Evolutionary conservation across 2,329 filamentous ascomycete genomes (phyloP).

Genomic region (Beauveria rudraprayagi): DNA sequence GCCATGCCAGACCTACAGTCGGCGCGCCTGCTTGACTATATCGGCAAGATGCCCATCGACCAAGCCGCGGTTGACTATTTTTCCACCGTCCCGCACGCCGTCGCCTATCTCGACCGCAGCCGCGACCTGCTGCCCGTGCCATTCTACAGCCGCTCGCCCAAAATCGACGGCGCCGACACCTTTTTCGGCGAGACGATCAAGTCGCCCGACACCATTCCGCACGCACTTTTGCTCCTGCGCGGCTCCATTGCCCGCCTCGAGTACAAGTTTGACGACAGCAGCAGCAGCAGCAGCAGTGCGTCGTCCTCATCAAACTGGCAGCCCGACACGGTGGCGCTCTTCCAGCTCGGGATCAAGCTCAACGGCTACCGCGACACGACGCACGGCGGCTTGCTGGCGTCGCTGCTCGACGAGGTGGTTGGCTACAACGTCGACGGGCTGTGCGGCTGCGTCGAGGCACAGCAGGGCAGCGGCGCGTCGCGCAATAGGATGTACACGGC

Average conservation of each 20-base stretch:
- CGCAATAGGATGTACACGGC: not conserved
- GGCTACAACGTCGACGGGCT: conserved; percentile 1
- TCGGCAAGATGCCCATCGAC: conserved; percentile 2
- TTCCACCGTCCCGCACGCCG: not conserved
- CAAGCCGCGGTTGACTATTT: not conserved
- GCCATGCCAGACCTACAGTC: conserved; percentile 5
- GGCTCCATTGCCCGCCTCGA: not conserved
- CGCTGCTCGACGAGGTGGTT: conserved; percentile 4
- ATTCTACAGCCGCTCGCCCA: not conserved
- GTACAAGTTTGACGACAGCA: not conserved
- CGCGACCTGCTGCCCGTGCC: not conserved
- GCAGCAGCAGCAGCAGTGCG: not conserved
- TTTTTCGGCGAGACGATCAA: not conserved
- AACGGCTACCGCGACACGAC: conserved; percentile 5
- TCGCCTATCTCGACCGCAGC: not conserved
- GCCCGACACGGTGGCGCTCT: not conserved
- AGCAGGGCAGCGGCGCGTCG: not conserved
- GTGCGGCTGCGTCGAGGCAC: not conserved
- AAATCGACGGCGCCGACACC: not conserved
- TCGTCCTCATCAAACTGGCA: not conserved
- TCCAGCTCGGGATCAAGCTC: conserved; percentile 1
- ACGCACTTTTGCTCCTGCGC: conserved; percentile 2
- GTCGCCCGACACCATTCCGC: not conserved
- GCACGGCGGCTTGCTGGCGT: conserved; percentile 2
- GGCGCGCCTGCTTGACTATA: not conserved